A percentile compares a stretch with the other conserved stretches of the same genome.
phyloP scores from a whole-genome alignment of 305 asterid species.

The Striga hermonthica region DNA sequence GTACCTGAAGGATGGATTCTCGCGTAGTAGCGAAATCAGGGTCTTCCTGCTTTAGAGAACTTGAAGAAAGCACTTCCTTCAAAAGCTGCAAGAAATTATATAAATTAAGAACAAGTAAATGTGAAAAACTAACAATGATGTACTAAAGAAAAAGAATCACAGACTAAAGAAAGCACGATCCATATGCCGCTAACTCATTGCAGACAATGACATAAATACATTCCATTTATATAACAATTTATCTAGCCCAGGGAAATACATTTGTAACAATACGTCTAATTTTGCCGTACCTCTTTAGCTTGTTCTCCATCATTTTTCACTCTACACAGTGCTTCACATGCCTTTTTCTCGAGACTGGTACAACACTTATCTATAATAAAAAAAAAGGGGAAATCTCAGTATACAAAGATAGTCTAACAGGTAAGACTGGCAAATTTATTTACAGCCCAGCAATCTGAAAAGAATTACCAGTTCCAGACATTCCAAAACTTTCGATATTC shows the following conservation, averaged over 20 bases:
- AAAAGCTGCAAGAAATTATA: slow-evolving; percentile 48
- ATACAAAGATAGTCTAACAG: slow-evolving; percentile 25
- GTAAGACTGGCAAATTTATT: slow-evolving; percentile 16
- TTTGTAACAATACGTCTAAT: too few relatives aligned
- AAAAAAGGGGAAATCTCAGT: slow-evolving; percentile 26
- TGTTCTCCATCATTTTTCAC: slow-evolving; percentile 67
- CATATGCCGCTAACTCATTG: slow-evolving; percentile 11
- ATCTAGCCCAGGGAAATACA: too few relatives aligned
- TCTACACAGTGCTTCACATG: slow-evolving; percentile 74
- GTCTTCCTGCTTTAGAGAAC: slow-evolving; percentile 47
- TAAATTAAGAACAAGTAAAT: slow-evolving; percentile 17
- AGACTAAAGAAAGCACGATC: not conserved
- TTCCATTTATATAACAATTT: slow-evolving; percentile 6
- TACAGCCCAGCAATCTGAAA: slow-evolving; percentile 24
- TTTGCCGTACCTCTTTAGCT: slow-evolving; percentile 75
- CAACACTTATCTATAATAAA: slow-evolving; percentile 52
- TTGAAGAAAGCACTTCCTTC: slow-evolving; percentile 74
- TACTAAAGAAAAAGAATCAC: slow-evolving; percentile 21
- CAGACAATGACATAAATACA: slow-evolving; percentile 18
- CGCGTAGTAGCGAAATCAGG: slow-evolving; percentile 70
- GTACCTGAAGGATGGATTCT: slow-evolving; percentile 85
- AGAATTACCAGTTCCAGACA: slow-evolving; percentile 57
- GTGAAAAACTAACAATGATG: slow-evolving; percentile 1
- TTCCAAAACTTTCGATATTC: slow-evolving; percentile 71
- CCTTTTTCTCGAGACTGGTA: slow-evolving; percentile 64